phyloP scores from a whole-genome alignment of 2,329 filamentous ascomycete genomes.

The Fusarium drepaniforme region DNA sequence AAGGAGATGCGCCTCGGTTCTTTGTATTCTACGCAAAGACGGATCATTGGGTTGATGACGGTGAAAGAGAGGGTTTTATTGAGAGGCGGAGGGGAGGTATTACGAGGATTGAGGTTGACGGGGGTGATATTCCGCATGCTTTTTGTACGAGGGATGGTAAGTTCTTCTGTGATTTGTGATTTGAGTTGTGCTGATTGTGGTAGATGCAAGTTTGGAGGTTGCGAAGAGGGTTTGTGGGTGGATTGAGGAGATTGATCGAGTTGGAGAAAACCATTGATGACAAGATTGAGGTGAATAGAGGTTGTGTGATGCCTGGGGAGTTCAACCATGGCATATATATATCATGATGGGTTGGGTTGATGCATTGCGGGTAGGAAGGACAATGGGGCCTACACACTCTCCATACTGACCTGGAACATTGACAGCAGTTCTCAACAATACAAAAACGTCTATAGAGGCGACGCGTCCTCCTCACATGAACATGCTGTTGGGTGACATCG shows the following conservation, averaged over 20 bases:
- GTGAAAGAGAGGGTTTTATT: conserved; percentile 69
- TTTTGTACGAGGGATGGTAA: conserved; percentile 64
- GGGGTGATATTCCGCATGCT: conserved; percentile 68
- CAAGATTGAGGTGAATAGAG: background rate
- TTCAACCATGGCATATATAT: background rate
- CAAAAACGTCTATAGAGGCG: background rate
- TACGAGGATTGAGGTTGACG: conserved; percentile 66
- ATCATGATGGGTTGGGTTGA: background rate
- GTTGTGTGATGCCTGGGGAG: background rate
- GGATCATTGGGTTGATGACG: conserved; percentile 73
- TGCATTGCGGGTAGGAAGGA: background rate
- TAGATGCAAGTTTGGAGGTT: conserved; percentile 34
- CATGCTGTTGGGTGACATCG: conserved; percentile 7
- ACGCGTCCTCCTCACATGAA: background rate
- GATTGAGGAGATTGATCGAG: conserved; percentile 30
- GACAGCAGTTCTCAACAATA: background rate
- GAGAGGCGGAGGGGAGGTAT: conserved; percentile 55
- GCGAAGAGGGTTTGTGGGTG: conserved; percentile 29
- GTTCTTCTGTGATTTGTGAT: conserved; percentile 1
- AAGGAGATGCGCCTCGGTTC: conserved; percentile 58
- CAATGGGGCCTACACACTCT: background rate
- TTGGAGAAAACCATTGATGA: background rate
- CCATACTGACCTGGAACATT: background rate
- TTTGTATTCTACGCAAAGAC: conserved; percentile 70
- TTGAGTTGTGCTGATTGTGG: conserved; percentile 5